Percentiles rank a stretch among this genome's conserved stretches.
Conservation (phyloP, 768 basidiomycete genomes). For the Tulasnella sp. region DNA sequence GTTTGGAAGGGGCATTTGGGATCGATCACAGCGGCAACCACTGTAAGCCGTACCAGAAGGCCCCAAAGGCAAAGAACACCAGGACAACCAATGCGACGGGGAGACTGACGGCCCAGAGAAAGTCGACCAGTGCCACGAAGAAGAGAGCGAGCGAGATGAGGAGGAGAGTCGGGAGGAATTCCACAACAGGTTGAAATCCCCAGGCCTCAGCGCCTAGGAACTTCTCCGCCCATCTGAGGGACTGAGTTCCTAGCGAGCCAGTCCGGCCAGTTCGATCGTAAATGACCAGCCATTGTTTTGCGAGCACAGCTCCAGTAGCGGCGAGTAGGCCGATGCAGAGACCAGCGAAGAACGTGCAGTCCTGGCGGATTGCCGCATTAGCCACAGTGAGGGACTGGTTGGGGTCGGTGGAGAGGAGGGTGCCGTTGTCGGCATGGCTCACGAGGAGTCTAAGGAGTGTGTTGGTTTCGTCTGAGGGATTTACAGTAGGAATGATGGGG, state of each 20-base stretch:
- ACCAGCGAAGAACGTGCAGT: background rate
- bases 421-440: background rate
- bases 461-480: conserved; percentile 5
- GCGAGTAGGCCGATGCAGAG: background rate
- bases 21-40: background rate
- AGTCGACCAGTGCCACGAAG: background rate
- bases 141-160: conserved; percentile 4
- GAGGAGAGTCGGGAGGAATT: background rate
- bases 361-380: background rate
- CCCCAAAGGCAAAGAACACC: background rate
- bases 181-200: background rate
- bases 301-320: background rate
- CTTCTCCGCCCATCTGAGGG: background rate
- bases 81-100: background rate
- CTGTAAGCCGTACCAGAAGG: background rate
- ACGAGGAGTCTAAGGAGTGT: background rate
- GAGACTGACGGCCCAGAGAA: background rate
- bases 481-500: too few species aligned
- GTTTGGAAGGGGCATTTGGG: conserved; percentile 1
- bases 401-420: background rate
- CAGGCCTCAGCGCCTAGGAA: background rate
- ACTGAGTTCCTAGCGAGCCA: background rate
- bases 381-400: background rate
- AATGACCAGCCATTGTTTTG: background rate
- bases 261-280: conserved; percentile 4